phyloP scores from a whole-genome alignment of 2,329 filamentous ascomycete genomes.

The Neurospora sp. region DNA sequence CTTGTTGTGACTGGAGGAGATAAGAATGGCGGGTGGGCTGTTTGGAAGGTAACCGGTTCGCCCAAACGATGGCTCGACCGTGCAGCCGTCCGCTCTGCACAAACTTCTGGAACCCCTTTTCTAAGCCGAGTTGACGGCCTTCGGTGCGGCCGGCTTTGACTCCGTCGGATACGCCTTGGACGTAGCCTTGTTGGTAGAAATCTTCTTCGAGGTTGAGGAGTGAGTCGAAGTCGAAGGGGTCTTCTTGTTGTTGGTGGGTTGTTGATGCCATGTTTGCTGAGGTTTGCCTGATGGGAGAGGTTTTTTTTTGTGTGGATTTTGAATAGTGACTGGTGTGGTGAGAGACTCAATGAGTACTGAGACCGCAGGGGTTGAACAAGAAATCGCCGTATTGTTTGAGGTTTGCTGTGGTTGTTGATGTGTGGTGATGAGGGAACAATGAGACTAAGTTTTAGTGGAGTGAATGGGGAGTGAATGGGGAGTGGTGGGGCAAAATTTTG shows the following conservation, averaged over 20 bases:
- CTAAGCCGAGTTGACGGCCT: constrained; percentile 81
- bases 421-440: neutral
- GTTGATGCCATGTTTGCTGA: too few species aligned
- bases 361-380: too few species aligned
- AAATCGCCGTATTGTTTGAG: too few species aligned
- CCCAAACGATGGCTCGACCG: constrained; percentile 76
- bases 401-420: neutral
- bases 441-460: neutral
- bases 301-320: too few species aligned
- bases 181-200: constrained; percentile 78
- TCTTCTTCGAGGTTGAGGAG: constrained; percentile 51
- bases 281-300: too few species aligned
- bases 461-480: neutral
- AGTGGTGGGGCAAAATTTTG: neutral
- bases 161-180: constrained; percentile 66
- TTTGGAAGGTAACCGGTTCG: constrained; percentile 48
- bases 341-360: too few species aligned
- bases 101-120: constrained; percentile 92
- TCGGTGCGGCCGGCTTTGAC: constrained; percentile 70
- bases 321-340: too few species aligned
- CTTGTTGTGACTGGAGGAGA: too few species aligned
- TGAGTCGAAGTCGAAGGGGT: constrained; percentile 36
- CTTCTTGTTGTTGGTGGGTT: neutral
- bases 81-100: constrained; percentile 68
- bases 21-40: neutral